phyloP scores from a whole-genome alignment of 345 rosid species.

The Gossypium stocksii region DNA sequence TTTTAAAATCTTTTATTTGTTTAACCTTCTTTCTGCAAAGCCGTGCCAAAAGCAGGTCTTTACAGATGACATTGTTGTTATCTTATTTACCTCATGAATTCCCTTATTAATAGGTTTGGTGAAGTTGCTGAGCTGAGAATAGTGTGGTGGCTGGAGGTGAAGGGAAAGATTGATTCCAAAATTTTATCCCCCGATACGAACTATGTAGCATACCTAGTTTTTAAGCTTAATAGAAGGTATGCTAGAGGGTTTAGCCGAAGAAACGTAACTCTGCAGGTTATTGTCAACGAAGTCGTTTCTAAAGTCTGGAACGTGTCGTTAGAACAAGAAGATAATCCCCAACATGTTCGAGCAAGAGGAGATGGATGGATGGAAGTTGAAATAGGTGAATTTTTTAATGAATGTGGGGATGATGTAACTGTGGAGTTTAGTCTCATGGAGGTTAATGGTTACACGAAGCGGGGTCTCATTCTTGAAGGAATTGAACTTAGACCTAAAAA shows the following conservation, averaged over 20 bases:
- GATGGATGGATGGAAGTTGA: conserved; percentile 42
- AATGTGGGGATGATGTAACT: conserved; percentile 24
- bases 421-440: conserved; percentile 19
- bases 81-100: neutral
- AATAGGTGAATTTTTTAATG: conserved; percentile 36
- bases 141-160: conserved; percentile 18
- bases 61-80: too few relatives aligned
- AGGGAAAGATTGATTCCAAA: conserved; percentile 3
- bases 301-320: neutral
- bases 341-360: conserved; percentile 13
- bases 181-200: conserved; percentile 18
- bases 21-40: too few relatives aligned
- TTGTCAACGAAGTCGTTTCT: neutral
- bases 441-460: neutral
- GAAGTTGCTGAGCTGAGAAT: conserved; percentile 10
- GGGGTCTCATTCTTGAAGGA: conserved; percentile 33
- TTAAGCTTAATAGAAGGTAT: neutral
- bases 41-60: too few relatives aligned
- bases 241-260: neutral
- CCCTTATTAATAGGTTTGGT: conserved; percentile 8
- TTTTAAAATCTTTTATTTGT: too few relatives aligned
- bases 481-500: conserved; percentile 37
- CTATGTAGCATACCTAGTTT: conserved; percentile 27
- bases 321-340: neutral
- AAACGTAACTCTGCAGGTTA: neutral